Evolutionary conservation across 192 early-diverging fungal genomes (phyloP), one percentile per base, ranked within the genome.

Genomic region (Backusella morwellensis): DNA sequence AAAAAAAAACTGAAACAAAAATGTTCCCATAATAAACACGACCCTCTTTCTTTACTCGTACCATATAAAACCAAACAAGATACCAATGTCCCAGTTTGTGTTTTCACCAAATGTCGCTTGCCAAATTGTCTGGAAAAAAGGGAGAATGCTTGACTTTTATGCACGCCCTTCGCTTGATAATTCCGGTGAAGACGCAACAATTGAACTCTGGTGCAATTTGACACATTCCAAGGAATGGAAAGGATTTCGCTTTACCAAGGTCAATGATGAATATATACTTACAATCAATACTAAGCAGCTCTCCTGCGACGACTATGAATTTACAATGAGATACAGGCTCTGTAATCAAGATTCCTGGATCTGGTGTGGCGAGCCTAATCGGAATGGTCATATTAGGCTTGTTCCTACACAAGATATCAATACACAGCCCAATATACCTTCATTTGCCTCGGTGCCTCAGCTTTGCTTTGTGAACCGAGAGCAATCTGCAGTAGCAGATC

Each of bases 181-280:
- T 63, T 12, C 56, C 9, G 12, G 2, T 29, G 9, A 1, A 3
- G 56, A 29, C 23, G 26, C 56, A 26, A 21, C 23, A 7, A 50
- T 72, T 50, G 70, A 72, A 34, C 41, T 72, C 21, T 72, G 70
- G 70, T 29, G 23, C 32, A 72, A 72, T 72, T 32, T 72, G 14
- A 50, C 70, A 19, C 19, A 19, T 15, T 15, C 19, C 26, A 50
- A 50, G 2, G 21, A 72, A 19, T 72, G 70, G 70, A 47, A 47
- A 9, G 40, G 40, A 12, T 50, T 44, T 72, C 42, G 19, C 6
- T 72, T 72, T 68, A 35, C n/a, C 2, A 35, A 35, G 1, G 8
- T 17, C 35, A 34, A 34, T 68, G 19, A 72, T 6, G 42, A 72
- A 1, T 50, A 72, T 40, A n/a, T 29, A 34, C 17, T 72, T 44